Conservation (phyloP, 352 stramenopile species). For the Hyaloperonospora brassicae region DNA sequence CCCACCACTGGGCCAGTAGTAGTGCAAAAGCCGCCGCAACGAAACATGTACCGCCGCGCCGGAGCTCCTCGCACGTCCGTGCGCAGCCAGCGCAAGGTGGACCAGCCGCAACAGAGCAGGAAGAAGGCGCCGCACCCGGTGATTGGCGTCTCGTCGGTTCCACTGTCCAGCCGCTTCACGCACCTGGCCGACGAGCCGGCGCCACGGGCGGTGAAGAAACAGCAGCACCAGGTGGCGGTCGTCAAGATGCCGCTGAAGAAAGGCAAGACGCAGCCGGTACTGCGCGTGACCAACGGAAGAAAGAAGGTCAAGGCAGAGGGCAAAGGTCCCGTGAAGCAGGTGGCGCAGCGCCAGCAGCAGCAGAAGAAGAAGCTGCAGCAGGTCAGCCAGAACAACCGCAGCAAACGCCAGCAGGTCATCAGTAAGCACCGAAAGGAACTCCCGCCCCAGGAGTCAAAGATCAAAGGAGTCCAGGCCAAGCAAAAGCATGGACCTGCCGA, state of each 20-base stretch:
- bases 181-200: slow-evolving; percentile 44
- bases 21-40: no score
- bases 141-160: slow-evolving; percentile 59
- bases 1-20: background rate
- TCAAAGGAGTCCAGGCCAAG: slow-evolving; percentile 25
- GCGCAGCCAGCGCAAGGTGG: slow-evolving; percentile 53
- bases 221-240: slow-evolving; percentile 34
- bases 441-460: slow-evolving; percentile 21
- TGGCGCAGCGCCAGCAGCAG: slow-evolving; percentile 27
- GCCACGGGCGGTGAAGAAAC: slow-evolving; percentile 11
- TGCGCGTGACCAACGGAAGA: slow-evolving; percentile 16
- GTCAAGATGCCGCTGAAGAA: slow-evolving; percentile 29
- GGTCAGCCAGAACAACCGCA: slow-evolving; percentile 49
- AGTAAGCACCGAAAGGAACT: slow-evolving; percentile 70
- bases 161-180: slow-evolving; percentile 74
- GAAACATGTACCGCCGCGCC: slow-evolving; percentile 26
- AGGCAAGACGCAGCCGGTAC: slow-evolving; percentile 19
- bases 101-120: slow-evolving; percentile 36
- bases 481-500: slow-evolving; percentile 24
- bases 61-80: slow-evolving; percentile 39
- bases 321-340: slow-evolving; percentile 9
- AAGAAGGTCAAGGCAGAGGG: slow-evolving; percentile 15
- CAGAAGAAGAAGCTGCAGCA: slow-evolving; percentile 63
- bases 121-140: slow-evolving; percentile 25
- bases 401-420: slow-evolving; percentile 68